A percentile compares a stretch with the other conserved stretches of the same genome.
Conservation (phyloP, 192 early-diverging fungal genomes). For the Rhizophagus clarus region DNA sequence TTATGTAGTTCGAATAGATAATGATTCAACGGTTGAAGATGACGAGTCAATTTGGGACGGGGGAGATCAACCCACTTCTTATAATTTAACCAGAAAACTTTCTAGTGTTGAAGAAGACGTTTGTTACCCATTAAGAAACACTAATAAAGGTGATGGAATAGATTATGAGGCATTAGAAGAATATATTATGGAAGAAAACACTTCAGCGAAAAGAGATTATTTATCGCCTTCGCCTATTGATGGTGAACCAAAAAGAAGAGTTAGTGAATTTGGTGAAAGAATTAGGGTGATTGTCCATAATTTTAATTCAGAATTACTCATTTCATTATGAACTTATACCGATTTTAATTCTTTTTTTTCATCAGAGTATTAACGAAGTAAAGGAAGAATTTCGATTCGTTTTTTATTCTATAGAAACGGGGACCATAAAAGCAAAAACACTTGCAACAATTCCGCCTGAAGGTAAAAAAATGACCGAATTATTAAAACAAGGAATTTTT, state of each 20-base stretch:
- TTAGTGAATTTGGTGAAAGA: slow-evolving; percentile 12
- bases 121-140: not conserved
- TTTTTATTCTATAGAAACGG: slow-evolving; percentile 41
- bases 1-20: not conserved
- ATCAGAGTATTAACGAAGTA: not conserved
- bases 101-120: not conserved
- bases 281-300: not conserved
- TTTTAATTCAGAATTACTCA: not conserved
- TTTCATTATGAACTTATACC: not conserved
- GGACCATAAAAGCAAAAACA: slow-evolving; percentile 39
- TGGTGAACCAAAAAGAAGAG: not conserved
- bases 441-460: slow-evolving; percentile 36
- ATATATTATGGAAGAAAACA: not conserved
- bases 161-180: slow-evolving; percentile 2
- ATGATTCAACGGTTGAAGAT: not conserved
- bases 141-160: not conserved
- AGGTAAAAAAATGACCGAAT: slow-evolving; percentile 36
- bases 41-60: not conserved
- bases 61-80: not conserved
- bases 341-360: not conserved
- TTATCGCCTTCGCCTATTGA: not conserved
- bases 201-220: not conserved
- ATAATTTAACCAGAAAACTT: slow-evolving; percentile 8
- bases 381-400: slow-evolving; percentile 33
- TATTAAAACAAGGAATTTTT: slow-evolving; percentile 57